These are phyloP conservation scores for Tulasnella sp. DNA, from an alignment of 768 basidiomycete genomes.

Conservation along the genomic window DNA sequence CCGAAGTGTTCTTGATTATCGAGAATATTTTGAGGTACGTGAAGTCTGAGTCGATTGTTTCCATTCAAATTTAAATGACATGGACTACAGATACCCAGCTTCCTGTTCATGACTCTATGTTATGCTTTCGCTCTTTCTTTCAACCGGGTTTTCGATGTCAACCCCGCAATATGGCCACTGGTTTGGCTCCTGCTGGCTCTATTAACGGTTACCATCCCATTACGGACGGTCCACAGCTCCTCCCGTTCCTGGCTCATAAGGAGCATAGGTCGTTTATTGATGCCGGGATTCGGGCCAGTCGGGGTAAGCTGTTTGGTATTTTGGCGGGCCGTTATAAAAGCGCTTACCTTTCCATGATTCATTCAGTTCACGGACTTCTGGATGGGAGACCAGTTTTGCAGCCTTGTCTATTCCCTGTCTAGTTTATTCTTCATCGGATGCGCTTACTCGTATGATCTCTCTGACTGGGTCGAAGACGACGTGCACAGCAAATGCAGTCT, in stretches of 20 bases:
- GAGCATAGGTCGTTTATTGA: constrained; percentile 46
- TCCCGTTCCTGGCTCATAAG: constrained; percentile 74
- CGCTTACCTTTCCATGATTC: constrained; percentile 6
- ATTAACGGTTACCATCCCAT: constrained; percentile 57
- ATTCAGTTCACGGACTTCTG: constrained; percentile 73
- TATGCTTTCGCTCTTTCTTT: constrained; percentile 84
- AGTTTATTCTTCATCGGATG: constrained; percentile 66
- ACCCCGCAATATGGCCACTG: constrained; percentile 65
- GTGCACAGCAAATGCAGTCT: constrained; percentile 39
- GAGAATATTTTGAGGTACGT: constrained; percentile 59
- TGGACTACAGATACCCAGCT: constrained; percentile 50
- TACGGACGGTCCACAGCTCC: constrained; percentile 47
- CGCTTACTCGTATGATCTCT: constrained; percentile 46
- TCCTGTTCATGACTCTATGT: constrained; percentile 58
- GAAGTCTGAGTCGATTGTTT: not conserved
- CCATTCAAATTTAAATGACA: not conserved
- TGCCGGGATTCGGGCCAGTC: constrained; percentile 57
- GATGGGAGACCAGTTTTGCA: constrained; percentile 80
- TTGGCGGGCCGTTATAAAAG: not conserved
- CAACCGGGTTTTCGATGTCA: constrained; percentile 41
- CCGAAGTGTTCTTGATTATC: constrained; percentile 58
- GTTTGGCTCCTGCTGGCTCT: constrained; percentile 60
- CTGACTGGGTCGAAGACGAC: constrained; percentile 40
- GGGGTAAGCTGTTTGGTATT: constrained; percentile 40
- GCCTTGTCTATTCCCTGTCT: constrained; percentile 58